Evolutionary conservation across 495 filamentous ascomycete genomes (phyloP).

Genomic region (Chaetomium fimeti): DNA sequence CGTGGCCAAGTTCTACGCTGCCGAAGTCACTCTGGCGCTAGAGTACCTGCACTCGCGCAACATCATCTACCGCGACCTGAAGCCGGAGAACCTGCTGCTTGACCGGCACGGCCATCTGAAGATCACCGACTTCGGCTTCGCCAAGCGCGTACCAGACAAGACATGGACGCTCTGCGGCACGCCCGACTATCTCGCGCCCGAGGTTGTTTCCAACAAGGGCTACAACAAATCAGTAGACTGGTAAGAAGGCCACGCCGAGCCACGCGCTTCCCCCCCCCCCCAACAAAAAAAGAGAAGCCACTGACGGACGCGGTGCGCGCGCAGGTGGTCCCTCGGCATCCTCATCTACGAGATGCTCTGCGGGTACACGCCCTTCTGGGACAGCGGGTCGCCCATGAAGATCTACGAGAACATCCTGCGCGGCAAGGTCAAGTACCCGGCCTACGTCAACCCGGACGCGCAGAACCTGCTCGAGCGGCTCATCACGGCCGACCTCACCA

Average conservation of each 20-base stretch:
- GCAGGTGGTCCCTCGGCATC: constrained; percentile 96
- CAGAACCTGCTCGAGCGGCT: constrained; percentile 87
- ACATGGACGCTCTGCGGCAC: constrained; percentile 99
- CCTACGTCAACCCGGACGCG: constrained; percentile 91
- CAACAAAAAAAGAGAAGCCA: no score
- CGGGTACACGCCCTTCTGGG: constrained; percentile 98
- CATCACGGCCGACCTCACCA: constrained; percentile 93
- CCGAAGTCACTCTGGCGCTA: constrained; percentile 90
- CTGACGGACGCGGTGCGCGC: no score
- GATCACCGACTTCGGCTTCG: constrained; percentile 98
- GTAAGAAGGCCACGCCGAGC: constrained; percentile 51
- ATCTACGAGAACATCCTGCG: constrained; percentile 98
- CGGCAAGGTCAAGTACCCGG: constrained; percentile 90
- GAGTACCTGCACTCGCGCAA: constrained; percentile 94
- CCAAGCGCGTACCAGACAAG: constrained; percentile 97
- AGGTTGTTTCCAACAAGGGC: constrained; percentile 94
- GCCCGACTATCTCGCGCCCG: constrained; percentile 96
- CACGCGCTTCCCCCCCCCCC: neutral
- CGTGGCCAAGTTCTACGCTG: constrained; percentile 98
- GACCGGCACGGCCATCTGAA: constrained; percentile 97
- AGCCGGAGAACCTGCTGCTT: constrained; percentile 92
- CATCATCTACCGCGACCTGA: constrained; percentile 97
- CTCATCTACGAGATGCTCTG: constrained; percentile 99
- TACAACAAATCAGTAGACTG: constrained; percentile 99
- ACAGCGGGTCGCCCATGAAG: constrained; percentile 93